Evolutionary conservation across 2,329 filamentous ascomycete genomes (phyloP), one percentile per base, ranked within the genome.

Genomic region (Aspergillus chevalieri): DNA sequence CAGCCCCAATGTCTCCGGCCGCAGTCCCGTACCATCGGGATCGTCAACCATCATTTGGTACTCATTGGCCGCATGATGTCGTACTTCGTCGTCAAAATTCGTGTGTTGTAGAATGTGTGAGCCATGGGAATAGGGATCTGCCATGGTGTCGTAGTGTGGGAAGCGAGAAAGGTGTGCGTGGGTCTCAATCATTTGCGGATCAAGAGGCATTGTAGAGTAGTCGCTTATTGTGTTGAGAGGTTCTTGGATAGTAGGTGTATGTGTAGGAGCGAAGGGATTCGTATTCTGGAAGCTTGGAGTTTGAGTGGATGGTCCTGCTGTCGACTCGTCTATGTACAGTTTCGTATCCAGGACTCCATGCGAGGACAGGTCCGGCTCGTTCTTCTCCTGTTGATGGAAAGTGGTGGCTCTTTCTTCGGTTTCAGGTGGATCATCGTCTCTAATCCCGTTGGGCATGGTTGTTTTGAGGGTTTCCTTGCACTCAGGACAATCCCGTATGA

Each of bases 401-500:
- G 24, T 43, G 46, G 38, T 56, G 22, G 33, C n/a, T 41, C 45
- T 52, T 19, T 49, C 56, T 28, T 49, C 51, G 22, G 52, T 49
- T n/a, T 52, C 48, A 5, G 54, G 52, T 6, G 51, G 49, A 15
- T 67, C 65, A 6, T 65, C 59, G 6, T 53, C 60, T 55, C 59
- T 67, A 46, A 47, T 52, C n/a, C 55, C 65, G 48, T 61, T 62
- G 4, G 12, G 15, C 4, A 65, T 55, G 0, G 78, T 74, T 28
- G 78, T 74, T 66, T 87, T 87, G 53, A 82, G 79, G 34, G 81
- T 74, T 61, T 95, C 89, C 71, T 92, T 95, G 74, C 92, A 97
- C 65, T 95, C 85, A 6, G 80, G 74, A 70, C 93, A 98, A 62
- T 93, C 92, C 60, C 88, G 86, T 70, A 97, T 95, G 60, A 95